Conservation (phyloP, 192 early-diverging fungal genomes). For the Backusella sp. region DNA sequence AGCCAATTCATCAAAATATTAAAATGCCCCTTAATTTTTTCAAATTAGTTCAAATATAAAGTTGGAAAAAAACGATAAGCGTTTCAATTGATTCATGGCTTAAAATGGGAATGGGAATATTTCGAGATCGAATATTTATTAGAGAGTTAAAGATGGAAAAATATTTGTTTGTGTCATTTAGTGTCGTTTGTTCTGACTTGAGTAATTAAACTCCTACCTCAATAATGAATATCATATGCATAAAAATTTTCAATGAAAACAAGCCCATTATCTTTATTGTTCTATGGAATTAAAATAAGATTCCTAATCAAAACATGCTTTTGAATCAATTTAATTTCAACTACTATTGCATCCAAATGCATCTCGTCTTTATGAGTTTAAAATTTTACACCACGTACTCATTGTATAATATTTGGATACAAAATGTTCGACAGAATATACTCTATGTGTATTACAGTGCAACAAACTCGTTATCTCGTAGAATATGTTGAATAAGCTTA, state of each 20-base stretch:
- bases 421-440: too few relatives aligned
- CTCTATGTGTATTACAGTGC: too few relatives aligned
- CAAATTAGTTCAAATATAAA: neutral
- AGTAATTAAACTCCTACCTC: neutral
- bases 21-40: neutral
- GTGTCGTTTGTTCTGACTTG: neutral
- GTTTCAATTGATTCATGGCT: neutral
- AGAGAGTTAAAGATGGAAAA: neutral
- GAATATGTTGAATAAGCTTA: too few relatives aligned
- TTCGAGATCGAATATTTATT: neutral
- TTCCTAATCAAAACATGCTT: slow-evolving; percentile 8
- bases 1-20: neutral
- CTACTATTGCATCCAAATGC: neutral
- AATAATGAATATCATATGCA: neutral
- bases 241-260: neutral
- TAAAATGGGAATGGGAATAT: neutral
- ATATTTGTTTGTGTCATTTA: neutral
- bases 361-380: too few relatives aligned
- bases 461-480: too few relatives aligned
- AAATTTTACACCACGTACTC: too few relatives aligned
- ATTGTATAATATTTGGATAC: too few relatives aligned
- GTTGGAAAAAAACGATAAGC: neutral
- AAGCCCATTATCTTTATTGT: neutral
- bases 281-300: neutral
- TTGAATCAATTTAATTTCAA: neutral